Evolutionary conservation across 108 stramenopile species (phyloP), one percentile per base, ranked within the genome.

Genomic region (Cyclotella choctawhatcheeana): DNA sequence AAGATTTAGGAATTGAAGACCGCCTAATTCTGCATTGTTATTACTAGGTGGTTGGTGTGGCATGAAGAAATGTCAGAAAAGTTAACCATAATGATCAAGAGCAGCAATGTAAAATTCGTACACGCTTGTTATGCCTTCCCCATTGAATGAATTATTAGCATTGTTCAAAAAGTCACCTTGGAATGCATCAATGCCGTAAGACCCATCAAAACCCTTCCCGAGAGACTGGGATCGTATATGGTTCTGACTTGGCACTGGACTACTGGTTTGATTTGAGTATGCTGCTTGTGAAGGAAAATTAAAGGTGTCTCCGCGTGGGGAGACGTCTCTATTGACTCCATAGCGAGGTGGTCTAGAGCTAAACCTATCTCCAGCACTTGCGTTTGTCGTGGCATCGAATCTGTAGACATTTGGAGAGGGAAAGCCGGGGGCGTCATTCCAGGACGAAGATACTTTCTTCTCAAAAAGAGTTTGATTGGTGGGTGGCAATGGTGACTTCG

Each of bases 261-360:
- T n/a, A n/a, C n/a, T 63, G 34, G 43, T 55, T 43, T 59, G 58
- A 44, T 12, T 25, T 3, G 50, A 58, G 35, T 44, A 24, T 16
- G 59, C 3, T 35, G 37, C 34, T 34, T 24, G 60, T 32, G 20
- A 53, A 24, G 58, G 54, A 35, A 64, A 64, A 61, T 74, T 70
- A 18, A 74, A 81, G 45, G 47, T 81, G 12, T 71, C 64, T 47
- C 59, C 35, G 43, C 68, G 43, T 29, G 60, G 50, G 40, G 79
- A 74, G 12, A 48, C 67, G 47, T 58, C 55, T 48, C 58, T 81
- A 14, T 40, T 70, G 7, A 56, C 53, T 25, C 73, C 61, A 44
- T 81, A 73, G 8, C 79, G 79, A 44, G 79, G 79, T 10, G 79
- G 79, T 25, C 79, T 69, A 30, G 67, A 81, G 53, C 67, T 73